These are phyloP conservation scores for Xylaria sp. DNA, from an alignment of 2,329 filamentous ascomycete species.

Conservation along the genomic window DNA sequence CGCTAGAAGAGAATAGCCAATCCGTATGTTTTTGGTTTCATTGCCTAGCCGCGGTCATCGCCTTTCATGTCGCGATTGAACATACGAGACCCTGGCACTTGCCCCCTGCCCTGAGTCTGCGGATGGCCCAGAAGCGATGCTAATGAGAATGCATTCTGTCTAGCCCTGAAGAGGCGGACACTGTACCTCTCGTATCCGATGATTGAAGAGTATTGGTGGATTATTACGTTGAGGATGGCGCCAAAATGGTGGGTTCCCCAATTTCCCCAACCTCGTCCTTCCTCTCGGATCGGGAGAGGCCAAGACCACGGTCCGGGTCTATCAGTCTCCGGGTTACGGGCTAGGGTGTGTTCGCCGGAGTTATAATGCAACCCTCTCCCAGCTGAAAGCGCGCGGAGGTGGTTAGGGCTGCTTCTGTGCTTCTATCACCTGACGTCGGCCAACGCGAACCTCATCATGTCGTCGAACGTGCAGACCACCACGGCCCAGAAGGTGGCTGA, in stretches of 20 bases:
- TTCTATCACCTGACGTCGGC: neutral
- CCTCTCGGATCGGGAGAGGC: constrained; percentile 10
- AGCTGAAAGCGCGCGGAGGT: neutral
- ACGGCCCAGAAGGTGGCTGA: constrained; percentile 48
- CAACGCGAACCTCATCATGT: constrained; percentile 37
- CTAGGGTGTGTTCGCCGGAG: constrained; percentile 5
- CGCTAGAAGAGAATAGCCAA: neutral
- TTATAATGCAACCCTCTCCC: constrained; percentile 34
- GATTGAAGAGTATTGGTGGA: constrained; percentile 35
- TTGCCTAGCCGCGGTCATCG: neutral
- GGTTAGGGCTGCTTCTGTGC: neutral
- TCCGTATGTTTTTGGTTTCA: neutral
- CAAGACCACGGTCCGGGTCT: constrained; percentile 22
- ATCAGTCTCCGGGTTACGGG: neutral
- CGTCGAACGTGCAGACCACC: constrained; percentile 34
- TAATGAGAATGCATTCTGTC: neutral
- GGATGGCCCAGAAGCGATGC: neutral
- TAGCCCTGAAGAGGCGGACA: constrained; percentile 14
- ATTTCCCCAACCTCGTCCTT: constrained; percentile 34
- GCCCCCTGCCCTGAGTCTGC: neutral
- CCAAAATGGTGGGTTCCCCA: constrained; percentile 24
- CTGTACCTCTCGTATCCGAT: constrained; percentile 10
- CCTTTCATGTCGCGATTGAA: constrained; percentile 10
- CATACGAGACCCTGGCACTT: neutral
- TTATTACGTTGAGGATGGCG: constrained; percentile 31